Evolutionary conservation across 2,329 filamentous ascomycete species (phyloP).

Genomic region (Penicillium brasilianum): DNA sequence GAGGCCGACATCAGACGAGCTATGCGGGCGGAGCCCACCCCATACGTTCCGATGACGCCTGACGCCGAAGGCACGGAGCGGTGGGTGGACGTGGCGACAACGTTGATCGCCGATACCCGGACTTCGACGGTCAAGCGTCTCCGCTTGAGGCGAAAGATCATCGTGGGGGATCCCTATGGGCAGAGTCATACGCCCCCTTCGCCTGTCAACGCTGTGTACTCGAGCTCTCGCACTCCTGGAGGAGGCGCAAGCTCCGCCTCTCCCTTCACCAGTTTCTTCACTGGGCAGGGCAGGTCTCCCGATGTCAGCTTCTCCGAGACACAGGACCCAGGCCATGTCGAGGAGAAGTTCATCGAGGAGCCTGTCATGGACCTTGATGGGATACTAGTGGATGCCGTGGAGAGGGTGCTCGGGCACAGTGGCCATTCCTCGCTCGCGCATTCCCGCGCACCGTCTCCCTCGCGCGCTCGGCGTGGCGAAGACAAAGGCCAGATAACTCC

Average conservation of each 20-base stretch:
- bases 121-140: conserved; percentile 62
- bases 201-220: conserved; percentile 28
- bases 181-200: conserved; percentile 29
- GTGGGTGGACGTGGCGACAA: conserved; percentile 64
- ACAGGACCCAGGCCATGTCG: conserved; percentile 43
- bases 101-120: conserved; percentile 60
- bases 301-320: conserved; percentile 24
- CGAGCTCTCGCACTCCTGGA: conserved; percentile 30
- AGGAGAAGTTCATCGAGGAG: conserved; percentile 60
- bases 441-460: conserved; percentile 49
- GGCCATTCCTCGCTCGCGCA: conserved; percentile 48
- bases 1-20: conserved; percentile 61
- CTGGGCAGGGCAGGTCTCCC: conserved; percentile 34
- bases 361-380: conserved; percentile 62
- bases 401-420: conserved; percentile 57
- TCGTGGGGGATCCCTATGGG: conserved; percentile 29
- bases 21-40: conserved; percentile 61
- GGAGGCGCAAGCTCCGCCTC: conserved; percentile 31
- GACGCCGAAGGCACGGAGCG: conserved; percentile 45
- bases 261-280: conserved; percentile 36
- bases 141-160: conserved; percentile 56
- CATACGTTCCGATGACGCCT: conserved; percentile 41
- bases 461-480: conserved; percentile 42
- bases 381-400: conserved; percentile 62
- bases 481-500: conserved; percentile 32